These are phyloP conservation scores for Cafeteria roenbergensis DNA, from an alignment of 108 stramenopile genomes.

Conservation along the genomic window DNA sequence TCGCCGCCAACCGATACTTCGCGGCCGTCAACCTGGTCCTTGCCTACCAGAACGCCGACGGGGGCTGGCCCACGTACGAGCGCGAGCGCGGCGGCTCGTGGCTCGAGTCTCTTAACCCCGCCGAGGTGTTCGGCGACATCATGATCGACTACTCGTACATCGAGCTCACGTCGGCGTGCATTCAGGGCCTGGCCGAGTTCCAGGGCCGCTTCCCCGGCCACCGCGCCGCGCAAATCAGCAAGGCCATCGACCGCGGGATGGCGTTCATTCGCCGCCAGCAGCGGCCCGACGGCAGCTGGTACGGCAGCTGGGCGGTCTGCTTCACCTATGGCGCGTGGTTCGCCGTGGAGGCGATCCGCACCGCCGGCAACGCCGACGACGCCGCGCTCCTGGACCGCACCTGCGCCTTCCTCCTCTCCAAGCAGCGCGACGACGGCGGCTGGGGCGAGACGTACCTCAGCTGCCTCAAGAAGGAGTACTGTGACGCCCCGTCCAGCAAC, in stretches of 20 bases:
- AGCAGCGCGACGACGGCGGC: constrained; percentile 80
- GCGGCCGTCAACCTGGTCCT: constrained; percentile 70
- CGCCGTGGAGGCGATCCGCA: constrained; percentile 70
- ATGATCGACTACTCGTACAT: constrained; percentile 99
- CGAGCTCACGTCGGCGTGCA: constrained; percentile 85
- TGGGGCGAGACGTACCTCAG: constrained; percentile 97
- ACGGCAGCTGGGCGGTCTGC: constrained; percentile 85
- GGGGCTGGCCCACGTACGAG: constrained; percentile 97
- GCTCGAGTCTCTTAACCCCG: constrained; percentile 91
- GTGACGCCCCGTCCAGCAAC: constrained; percentile 70
- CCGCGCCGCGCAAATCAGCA: constrained; percentile 55
- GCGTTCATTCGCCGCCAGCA: constrained; percentile 80
- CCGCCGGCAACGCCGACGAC: constrained; percentile 13
- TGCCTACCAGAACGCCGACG: constrained; percentile 86
- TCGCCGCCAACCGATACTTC: constrained; percentile 48
- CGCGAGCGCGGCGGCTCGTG: constrained; percentile 89
- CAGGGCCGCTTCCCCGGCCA: constrained; percentile 50
- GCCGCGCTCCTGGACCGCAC: constrained; percentile 35
- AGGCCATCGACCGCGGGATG: constrained; percentile 58
- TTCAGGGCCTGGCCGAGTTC: constrained; percentile 79
- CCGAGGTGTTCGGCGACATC: constrained; percentile 94
- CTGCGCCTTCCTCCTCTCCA: constrained; percentile 50
- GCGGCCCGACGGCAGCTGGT: constrained; percentile 83
- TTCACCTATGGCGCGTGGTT: constrained; percentile 90
- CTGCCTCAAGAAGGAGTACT: constrained; percentile 87